Evolutionary conservation across 169 alveolate species (phyloP).

Genomic region (Plasmodium falciparum): DNA sequence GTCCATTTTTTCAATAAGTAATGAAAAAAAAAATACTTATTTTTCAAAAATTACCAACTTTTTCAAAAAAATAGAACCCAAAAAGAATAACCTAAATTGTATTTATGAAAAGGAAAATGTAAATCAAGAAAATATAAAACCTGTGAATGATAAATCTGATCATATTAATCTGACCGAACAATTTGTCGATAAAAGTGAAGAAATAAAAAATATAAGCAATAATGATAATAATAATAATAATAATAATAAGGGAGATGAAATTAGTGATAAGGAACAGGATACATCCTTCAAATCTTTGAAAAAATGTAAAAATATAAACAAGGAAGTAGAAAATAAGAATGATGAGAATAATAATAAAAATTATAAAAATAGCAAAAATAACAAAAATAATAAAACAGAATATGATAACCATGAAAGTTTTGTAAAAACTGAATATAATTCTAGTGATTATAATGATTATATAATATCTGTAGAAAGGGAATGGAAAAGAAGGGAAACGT

Average conservation of each 20-base stretch:
- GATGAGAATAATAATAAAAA: background rate
- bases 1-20: background rate
- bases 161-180: background rate
- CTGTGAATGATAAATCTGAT: background rate
- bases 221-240: background rate
- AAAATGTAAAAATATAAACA: background rate
- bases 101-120: background rate
- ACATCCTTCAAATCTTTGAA: background rate
- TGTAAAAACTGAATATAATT: background rate
- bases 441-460: too few relatives aligned
- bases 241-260: background rate
- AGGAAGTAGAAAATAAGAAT: background rate
- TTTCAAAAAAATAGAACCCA: constrained; percentile 19
- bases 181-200: constrained; percentile 5
- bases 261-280: constrained; percentile 2
- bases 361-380: background rate
- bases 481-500: too few relatives aligned
- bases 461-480: too few relatives aligned
- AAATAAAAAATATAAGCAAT: background rate
- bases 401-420: background rate
- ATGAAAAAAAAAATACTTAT: constrained; percentile 30
- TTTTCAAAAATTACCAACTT: constrained; percentile 27
- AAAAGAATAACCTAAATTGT: background rate
- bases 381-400: background rate
- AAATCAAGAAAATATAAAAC: constrained; percentile 1